These are phyloP conservation scores for Centaurea solstitialis DNA, from an alignment of 129 eudicot species.

Conservation along the genomic window DNA sequence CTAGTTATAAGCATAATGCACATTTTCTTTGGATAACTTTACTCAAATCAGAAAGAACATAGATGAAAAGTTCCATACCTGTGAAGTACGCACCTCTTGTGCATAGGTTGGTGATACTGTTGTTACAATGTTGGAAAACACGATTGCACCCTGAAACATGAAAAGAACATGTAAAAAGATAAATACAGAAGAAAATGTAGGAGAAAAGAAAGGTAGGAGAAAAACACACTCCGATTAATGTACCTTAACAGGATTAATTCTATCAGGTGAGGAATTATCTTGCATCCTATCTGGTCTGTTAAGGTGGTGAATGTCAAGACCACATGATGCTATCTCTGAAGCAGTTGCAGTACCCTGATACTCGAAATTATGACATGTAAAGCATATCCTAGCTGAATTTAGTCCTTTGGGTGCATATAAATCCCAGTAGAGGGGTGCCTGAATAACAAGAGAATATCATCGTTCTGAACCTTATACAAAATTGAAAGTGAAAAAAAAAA, in stretches of 20 bases:
- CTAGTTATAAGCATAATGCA: slow-evolving; percentile 2
- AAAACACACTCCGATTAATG: neutral
- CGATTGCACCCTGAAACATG: slow-evolving; percentile 84
- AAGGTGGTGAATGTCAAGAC: slow-evolving; percentile 81
- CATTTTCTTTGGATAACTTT: neutral
- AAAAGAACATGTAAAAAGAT: slow-evolving; percentile 17
- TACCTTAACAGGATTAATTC: slow-evolving; percentile 92
- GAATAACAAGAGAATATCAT: slow-evolving; percentile 4
- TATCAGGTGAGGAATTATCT: slow-evolving; percentile 72
- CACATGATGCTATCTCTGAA: slow-evolving; percentile 87
- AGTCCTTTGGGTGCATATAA: slow-evolving; percentile 90
- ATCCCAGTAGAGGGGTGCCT: slow-evolving; percentile 99
- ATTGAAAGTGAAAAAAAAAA: slow-evolving; percentile 4
- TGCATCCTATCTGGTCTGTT: slow-evolving; percentile 99
- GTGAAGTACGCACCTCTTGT: slow-evolving; percentile 80
- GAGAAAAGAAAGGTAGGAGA: neutral
- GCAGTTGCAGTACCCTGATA: slow-evolving; percentile 96
- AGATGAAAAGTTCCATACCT: slow-evolving; percentile 52
- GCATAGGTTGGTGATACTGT: slow-evolving; percentile 98
- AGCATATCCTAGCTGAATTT: slow-evolving; percentile 91
- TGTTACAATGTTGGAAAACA: slow-evolving; percentile 94
- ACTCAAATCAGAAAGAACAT: neutral
- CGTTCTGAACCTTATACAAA: neutral
- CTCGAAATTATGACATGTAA: slow-evolving; percentile 98
- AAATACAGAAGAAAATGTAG: neutral